These are phyloP conservation scores for Platanthera zijinensis DNA, from an alignment of 106 monocot genomes.

Conservation along the genomic window DNA sequence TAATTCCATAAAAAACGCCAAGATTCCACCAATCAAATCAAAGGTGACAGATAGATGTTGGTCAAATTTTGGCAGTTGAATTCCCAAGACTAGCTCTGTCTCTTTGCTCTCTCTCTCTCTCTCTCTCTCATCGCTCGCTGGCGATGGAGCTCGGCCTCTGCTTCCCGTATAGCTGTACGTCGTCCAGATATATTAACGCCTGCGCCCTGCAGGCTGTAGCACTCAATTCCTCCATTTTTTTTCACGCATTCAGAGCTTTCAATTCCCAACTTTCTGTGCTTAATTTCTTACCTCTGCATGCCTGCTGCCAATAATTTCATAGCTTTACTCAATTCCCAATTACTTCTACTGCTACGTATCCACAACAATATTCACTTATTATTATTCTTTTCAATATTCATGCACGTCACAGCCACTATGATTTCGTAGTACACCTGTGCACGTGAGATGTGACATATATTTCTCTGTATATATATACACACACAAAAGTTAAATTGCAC, in stretches of 20 bases:
- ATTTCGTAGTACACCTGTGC: too few species aligned
- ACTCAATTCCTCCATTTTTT: neutral
- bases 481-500: too few species aligned
- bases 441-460: too few species aligned
- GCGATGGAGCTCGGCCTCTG: neutral
- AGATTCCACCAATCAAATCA: conserved; percentile 1
- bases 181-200: neutral
- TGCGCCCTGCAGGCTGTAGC: neutral
- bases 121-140: neutral
- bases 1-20: neutral
- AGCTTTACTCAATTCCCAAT: neutral
- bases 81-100: neutral
- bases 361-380: too few species aligned
- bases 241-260: neutral
- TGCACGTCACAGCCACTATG: too few species aligned
- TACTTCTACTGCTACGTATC: too few species aligned
- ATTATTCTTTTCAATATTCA: too few species aligned
- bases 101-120: neutral
- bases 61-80: neutral
- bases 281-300: too few species aligned
- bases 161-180: neutral
- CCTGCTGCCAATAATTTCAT: neutral
- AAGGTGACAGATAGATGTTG: conserved; percentile 2
- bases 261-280: neutral
- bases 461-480: too few species aligned